Evolutionary conservation across 495 filamentous ascomycete species (phyloP).

Genomic region (Venustampulla echinocandica): DNA sequence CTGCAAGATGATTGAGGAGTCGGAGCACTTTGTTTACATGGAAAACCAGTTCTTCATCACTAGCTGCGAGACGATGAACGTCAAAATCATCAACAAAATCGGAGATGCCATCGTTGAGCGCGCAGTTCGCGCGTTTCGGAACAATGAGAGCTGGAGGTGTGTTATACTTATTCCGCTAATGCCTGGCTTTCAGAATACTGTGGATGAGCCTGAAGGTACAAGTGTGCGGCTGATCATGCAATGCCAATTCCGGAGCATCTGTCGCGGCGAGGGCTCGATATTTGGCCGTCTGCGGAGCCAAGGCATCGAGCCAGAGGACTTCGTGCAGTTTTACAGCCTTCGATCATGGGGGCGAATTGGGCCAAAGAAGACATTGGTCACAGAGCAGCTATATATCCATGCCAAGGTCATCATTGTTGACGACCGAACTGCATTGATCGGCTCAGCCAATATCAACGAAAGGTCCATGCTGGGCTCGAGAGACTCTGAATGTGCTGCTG

Average conservation of each 20-base stretch:
- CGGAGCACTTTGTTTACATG: conserved; percentile 97
- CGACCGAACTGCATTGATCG: conserved; percentile 87
- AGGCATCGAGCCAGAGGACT: conserved; percentile 93
- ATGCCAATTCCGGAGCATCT: conserved; percentile 96
- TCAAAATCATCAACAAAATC: conserved; percentile 83
- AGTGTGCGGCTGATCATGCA: conserved; percentile 95
- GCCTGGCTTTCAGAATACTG: conserved; percentile 96
- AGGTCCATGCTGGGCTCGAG: conserved; percentile 86
- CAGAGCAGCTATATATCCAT: conserved; percentile 97
- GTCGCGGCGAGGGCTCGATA: conserved; percentile 85
- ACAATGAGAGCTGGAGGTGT: conserved; percentile 88
- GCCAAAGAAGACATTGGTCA: conserved; percentile 69
- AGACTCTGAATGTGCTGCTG: conserved; percentile 85
- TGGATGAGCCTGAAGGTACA: conserved; percentile 86
- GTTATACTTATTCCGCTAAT: conserved; percentile 91
- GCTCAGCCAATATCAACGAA: conserved; percentile 98
- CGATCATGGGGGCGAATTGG: conserved; percentile 91
- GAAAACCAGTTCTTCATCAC: conserved; percentile 99
- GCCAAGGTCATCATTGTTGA: conserved; percentile 97
- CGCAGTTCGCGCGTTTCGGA: conserved; percentile 73
- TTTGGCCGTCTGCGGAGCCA: conserved; percentile 74
- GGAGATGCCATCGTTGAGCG: conserved; percentile 92
- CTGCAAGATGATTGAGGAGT: conserved; percentile 85
- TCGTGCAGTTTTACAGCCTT: conserved; percentile 90
- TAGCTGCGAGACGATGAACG: conserved; percentile 79